Evolutionary conservation across 495 filamentous ascomycete genomes (phyloP), one percentile per base, ranked within the genome.

Genomic region (Penicillium chermesinum): DNA sequence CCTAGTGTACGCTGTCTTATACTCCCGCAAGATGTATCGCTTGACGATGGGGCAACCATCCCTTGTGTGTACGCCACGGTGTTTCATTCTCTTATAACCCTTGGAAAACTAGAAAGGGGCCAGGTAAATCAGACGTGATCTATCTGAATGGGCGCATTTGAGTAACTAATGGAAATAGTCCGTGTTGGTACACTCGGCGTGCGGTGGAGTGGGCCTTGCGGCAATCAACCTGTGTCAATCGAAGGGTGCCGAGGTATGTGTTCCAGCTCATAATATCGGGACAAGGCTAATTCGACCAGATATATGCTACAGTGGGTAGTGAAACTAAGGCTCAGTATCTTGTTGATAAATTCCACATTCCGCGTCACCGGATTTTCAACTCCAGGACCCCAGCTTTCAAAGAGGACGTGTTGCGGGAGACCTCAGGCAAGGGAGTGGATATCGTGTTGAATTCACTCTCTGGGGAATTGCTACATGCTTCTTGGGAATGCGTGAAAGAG

Each of bases 21-120:
- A 5, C 62, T 78, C 2, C 67, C 71, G 2, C 53, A 55, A 22
- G 15, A 35, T 1, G 51, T 77, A 46, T 55, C 21, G 1, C 71
- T 69, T 17, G 63, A 69, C 10, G 68, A 75, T 2, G 76, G 69
- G 0, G 69, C 75, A 0, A 70, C 70, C 0, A 61, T 81, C 25
- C 69, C 69, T 6, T 33, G 50, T 2, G 72, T 70, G 0, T 76
- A 64, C 50, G 30, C 52, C 6, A 76, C 73, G 0, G 55, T 67
- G 0, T 48, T 76, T 0, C 71, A 74, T 50, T 50, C 55, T 1
- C 37, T 82, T 0, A 43, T 70, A 6, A 30, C 73, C 30, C 16
- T 71, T 25, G 66, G 57, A 1, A 44, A 57, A 9, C 25, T 70
- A 2, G 15, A 62, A 33, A 54, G 10, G 10, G 25, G 25, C 4